Evolutionary conservation across 2,329 filamentous ascomycete species (phyloP), one percentile per base, ranked within the genome.

Genomic region (Talaromyces marneffei): DNA sequence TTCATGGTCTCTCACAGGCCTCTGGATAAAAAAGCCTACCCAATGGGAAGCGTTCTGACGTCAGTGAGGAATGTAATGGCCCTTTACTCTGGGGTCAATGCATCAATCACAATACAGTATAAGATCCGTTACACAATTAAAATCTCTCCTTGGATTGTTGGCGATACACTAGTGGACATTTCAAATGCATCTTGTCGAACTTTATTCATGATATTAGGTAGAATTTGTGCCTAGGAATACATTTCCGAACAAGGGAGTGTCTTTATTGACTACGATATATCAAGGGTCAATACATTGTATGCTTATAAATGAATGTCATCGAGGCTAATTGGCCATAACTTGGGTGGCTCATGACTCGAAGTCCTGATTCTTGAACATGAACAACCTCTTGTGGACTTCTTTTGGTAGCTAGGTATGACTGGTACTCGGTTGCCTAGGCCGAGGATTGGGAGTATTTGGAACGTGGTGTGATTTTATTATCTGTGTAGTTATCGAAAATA

Each of bases 51-150:
- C 9, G 23, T 29, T 40, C 14, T 52, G 57, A 31, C 33, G 37
- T 52, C 57, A 42, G 35, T 39, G 20, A 42, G 35, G 57, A 59
- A 59, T 59, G 57, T 31, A 23, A 31, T 33, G 10, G 23, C 57
- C 46, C 57, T 59, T 53, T 59, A 14, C 29, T 33, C 48, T 18
- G 48, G n/a, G 48, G 27, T 52, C 48, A 52, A 52, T 52, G 48
- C 48, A 20, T 52, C 48, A 35, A 52, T 52, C 27, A 33, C 48
- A 52, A 23, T 33, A 33, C 48, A 52, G 18, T n/a, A n/a, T n/a
- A n/a, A 20, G 8, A 52, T 33, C 48, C 48, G 48, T 12, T 52
- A 20, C 25, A 50, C 46, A 50, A 18, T 31, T 31, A 10, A 33
- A 52, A 35, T 52, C 48, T 29, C 48, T 52, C 29, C 5, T 23